Evolutionary conservation across 148 eudicot genomes (phyloP).

Genomic region (Vaccinium myrtillus): DNA sequence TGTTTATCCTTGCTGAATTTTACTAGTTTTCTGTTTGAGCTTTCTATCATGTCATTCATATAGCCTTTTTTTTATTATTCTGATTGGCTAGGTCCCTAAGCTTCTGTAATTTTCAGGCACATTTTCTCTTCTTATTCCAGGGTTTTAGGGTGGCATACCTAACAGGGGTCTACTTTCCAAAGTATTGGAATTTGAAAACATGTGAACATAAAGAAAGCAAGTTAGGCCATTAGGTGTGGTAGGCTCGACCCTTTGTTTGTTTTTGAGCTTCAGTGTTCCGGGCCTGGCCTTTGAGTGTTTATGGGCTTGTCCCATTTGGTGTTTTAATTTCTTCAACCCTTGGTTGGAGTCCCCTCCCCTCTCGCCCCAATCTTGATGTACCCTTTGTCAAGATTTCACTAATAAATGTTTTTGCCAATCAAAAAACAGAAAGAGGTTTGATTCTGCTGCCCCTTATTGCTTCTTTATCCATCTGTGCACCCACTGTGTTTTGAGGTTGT

Average conservation of each 20-base stretch:
- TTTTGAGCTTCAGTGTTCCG: too few relatives aligned
- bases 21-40: not conserved
- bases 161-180: not conserved
- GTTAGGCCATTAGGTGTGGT: not conserved
- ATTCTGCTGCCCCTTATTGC: not conserved
- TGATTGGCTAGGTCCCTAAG: not conserved
- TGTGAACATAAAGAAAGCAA: not conserved
- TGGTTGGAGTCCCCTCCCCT: too few relatives aligned
- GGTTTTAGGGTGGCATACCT: not conserved
- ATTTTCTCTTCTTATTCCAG: not conserved
- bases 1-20: not conserved
- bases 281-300: too few relatives aligned
- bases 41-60: not conserved
- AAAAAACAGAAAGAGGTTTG: too few relatives aligned
- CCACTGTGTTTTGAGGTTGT: not conserved
- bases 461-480: not conserved
- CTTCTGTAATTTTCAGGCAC: not conserved
- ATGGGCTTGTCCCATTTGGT: too few relatives aligned
- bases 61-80: not conserved
- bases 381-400: too few relatives aligned
- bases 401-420: too few relatives aligned
- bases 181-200: slow-evolving; percentile 7
- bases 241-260: too few relatives aligned
- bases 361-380: too few relatives aligned
- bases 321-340: too few relatives aligned